Evolutionary conservation across 805 yeast genomes (phyloP).

Genomic region (Clavispora vitiphila): DNA sequence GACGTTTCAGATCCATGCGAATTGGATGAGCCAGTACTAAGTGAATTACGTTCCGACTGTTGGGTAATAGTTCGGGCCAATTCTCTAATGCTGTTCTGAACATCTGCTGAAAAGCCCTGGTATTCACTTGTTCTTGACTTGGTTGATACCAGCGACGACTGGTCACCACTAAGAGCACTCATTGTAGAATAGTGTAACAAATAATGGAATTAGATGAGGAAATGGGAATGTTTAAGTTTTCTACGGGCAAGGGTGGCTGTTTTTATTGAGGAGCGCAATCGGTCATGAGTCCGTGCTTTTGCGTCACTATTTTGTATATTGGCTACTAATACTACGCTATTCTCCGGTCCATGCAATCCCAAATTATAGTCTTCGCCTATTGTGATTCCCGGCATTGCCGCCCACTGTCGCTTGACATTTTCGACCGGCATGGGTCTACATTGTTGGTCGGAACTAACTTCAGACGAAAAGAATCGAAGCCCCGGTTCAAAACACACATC

Average conservation of each 20-base stretch:
- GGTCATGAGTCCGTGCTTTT: neutral
- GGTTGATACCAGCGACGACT: neutral
- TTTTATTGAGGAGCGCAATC: neutral
- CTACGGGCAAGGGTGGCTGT: too few relatives aligned
- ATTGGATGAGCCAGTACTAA: neutral
- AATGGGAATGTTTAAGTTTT: too few relatives aligned
- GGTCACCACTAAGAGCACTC: neutral
- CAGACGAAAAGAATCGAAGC: too few relatives aligned
- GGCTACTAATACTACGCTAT: too few relatives aligned
- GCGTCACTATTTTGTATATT: too few relatives aligned
- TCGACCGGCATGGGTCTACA: too few relatives aligned
- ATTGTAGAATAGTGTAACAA: too few relatives aligned
- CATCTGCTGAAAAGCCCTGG: neutral
- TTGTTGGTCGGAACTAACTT: too few relatives aligned
- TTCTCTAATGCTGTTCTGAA: neutral
- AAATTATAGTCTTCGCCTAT: too few relatives aligned
- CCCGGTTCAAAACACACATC: too few relatives aligned
- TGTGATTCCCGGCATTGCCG: neutral
- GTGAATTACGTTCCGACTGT: neutral
- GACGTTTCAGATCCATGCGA: neutral
- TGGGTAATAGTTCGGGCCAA: conserved; percentile 1
- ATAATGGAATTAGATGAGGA: too few relatives aligned
- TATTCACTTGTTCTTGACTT: neutral
- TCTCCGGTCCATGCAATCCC: neutral
- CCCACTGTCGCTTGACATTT: too few relatives aligned